These are phyloP conservation scores for Fusarium sp. DNA, from an alignment of 2,329 filamentous ascomycete genomes.

Conservation along the genomic window DNA sequence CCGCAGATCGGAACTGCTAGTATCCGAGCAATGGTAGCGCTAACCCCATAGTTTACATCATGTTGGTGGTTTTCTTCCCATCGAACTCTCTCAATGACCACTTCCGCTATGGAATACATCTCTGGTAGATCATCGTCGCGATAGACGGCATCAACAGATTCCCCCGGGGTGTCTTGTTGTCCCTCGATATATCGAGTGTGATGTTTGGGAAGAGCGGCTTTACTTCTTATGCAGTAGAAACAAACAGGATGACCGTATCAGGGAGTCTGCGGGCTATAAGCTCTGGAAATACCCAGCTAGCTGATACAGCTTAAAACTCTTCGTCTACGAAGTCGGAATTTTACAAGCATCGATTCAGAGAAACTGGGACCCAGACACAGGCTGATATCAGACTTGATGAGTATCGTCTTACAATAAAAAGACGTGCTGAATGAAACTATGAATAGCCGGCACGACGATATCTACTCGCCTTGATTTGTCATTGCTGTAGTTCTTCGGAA, in stretches of 20 bases:
- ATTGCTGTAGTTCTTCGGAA: too few species aligned
- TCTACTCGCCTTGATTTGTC: too few species aligned
- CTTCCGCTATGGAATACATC: too few species aligned
- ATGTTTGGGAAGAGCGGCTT: neutral
- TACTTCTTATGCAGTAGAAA: neutral
- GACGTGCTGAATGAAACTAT: neutral
- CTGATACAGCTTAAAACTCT: neutral
- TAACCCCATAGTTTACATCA: too few species aligned
- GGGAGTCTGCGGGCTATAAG: neutral
- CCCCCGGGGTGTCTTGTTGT: neutral
- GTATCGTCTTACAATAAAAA: neutral
- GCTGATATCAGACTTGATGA: neutral
- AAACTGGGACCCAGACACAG: neutral
- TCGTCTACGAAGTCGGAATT: too few species aligned
- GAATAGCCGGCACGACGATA: too few species aligned
- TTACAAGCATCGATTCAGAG: too few species aligned
- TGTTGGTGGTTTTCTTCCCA: too few species aligned
- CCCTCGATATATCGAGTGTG: neutral
- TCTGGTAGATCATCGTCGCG: neutral
- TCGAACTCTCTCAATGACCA: too few species aligned
- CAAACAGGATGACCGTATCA: fast-evolving
- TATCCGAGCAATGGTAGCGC: too few species aligned
- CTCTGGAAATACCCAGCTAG: neutral
- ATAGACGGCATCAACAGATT: neutral
- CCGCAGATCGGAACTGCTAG: neutral